Evolutionary conservation across 768 basidiomycete species (phyloP), one percentile per base, ranked within the genome.

Genomic region (Amanita brunnescens): DNA sequence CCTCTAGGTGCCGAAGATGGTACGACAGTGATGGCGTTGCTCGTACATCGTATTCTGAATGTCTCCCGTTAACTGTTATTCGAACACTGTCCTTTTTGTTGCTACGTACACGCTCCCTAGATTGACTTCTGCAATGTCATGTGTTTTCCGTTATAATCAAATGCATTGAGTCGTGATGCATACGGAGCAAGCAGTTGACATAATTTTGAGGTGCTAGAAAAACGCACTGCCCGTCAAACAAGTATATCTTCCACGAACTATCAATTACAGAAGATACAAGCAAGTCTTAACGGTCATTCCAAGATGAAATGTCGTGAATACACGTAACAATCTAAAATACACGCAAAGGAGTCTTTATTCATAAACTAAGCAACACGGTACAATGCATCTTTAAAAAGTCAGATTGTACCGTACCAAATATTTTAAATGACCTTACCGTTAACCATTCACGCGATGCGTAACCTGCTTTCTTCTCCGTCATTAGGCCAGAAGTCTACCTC

Each of bases 401-500:
- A 39, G 18, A 1, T 8, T 14, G 39, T 12, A 9, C 18, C 9
- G 18, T 10, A 7, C 10, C 6, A 40, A 21, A 40, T 4, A 21
- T 20, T 21, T 20, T 5, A 5, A n/a, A 39, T 18, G 37, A 39
- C 16, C 16, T 39, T 20, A 40, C 20, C 16, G n/a, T 20, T 5
- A 13, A 38, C 5, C 30, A 24, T n/a, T 49, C 42, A 49, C 42
- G 49, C 50, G 26, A 50, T 18, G n/a, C 39, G 34, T 18, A 41
- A 38, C 2, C 16, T 45, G 20, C 53, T 24, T 53, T 67, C 65
- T 47, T 70, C 77, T 2, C 68, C 71, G 12, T 63, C 66, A 6
- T 62, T 54, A 2, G 80, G 82, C 82, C 82, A 83, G 58, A 84
- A 84, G 3, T 61, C 72, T 29, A 66, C 70, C 59, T 86, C 83